A percentile compares a stretch with the other conserved stretches of the same genome.
These are phyloP conservation scores for Coprinopsis cinerea DNA, from an alignment of 768 basidiomycete genomes.

Conservation along the genomic window DNA sequence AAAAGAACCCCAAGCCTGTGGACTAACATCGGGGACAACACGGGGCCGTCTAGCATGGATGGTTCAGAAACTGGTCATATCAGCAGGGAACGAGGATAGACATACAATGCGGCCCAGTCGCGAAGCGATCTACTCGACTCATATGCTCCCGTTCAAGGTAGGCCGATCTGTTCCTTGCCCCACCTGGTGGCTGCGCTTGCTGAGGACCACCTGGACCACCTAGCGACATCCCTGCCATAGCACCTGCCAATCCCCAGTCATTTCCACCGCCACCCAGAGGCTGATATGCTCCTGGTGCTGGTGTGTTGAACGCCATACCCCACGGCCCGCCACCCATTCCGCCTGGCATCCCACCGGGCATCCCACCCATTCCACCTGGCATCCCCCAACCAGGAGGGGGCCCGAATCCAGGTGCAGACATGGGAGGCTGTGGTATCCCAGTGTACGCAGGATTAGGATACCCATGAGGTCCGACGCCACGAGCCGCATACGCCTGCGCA, in stretches of 20 bases:
- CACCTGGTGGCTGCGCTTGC: no score
- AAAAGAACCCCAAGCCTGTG: conserved; percentile 42
- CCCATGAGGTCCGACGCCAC: no score
- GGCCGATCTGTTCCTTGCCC: no score
- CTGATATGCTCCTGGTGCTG: neutral
- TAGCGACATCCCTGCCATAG: neutral
- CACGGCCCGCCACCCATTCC: neutral
- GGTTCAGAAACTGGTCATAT: neutral
- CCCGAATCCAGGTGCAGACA: no score
- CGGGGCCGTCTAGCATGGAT: conserved; percentile 36
- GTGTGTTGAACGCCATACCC: neutral
- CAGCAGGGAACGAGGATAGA: neutral
- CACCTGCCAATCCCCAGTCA: neutral
- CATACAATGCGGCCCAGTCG: conserved; percentile 10
- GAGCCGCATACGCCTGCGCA: no score
- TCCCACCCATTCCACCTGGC: neutral
- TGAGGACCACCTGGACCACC: neutral
- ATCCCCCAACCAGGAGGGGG: no score
- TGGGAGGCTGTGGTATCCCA: no score
- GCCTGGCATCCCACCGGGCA: neutral
- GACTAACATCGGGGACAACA: conserved; percentile 55
- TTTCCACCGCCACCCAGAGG: conserved; percentile 4
- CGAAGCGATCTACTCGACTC: conserved; percentile 7
- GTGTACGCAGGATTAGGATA: no score
- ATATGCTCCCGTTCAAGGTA: conserved; percentile 1